Percentiles rank a stretch among this genome's conserved stretches.
Evolutionary conservation across 495 filamentous ascomycete genomes (phyloP).

Genomic region (Penicillium canescens): DNA sequence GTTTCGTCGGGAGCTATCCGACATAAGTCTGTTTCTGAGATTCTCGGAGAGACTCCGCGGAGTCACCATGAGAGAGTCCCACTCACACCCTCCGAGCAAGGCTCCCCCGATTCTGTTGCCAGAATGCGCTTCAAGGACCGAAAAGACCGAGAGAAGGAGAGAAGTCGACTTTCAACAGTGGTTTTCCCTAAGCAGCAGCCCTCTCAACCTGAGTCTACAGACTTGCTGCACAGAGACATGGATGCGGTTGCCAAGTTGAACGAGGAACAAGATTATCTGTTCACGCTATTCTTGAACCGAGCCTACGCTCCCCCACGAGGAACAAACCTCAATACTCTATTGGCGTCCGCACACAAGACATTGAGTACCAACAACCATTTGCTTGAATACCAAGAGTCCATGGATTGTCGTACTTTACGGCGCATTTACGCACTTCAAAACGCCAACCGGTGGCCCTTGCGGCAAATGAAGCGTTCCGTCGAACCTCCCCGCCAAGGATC

Average conservation of each 20-base stretch:
- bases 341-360: conserved; percentile 78
- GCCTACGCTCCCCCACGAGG: conserved; percentile 59
- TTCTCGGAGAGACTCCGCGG: conserved; percentile 63
- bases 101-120: conserved; percentile 43
- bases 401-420: conserved; percentile 78
- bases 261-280: conserved; percentile 74
- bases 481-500: conserved; percentile 74
- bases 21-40: conserved; percentile 74
- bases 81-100: conserved; percentile 32
- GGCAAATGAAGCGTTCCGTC: conserved; percentile 74
- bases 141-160: conserved; percentile 61
- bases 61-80: conserved; percentile 34
- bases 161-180: conserved; percentile 73
- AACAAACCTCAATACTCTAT: conserved; percentile 64
- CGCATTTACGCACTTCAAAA: conserved; percentile 87
- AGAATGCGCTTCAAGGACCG: conserved; percentile 54
- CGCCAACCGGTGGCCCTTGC: conserved; percentile 84
- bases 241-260: conserved; percentile 50
- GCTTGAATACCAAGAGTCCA: conserved; percentile 74
- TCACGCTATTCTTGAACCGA: conserved; percentile 73
- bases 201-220: conserved; percentile 35
- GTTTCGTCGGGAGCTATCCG: conserved; percentile 67
- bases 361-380: conserved; percentile 75
- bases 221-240: conserved; percentile 42
- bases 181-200: conserved; percentile 67